phyloP scores from a whole-genome alignment of 768 basidiomycete species.

The Pisolithus sp. region DNA sequence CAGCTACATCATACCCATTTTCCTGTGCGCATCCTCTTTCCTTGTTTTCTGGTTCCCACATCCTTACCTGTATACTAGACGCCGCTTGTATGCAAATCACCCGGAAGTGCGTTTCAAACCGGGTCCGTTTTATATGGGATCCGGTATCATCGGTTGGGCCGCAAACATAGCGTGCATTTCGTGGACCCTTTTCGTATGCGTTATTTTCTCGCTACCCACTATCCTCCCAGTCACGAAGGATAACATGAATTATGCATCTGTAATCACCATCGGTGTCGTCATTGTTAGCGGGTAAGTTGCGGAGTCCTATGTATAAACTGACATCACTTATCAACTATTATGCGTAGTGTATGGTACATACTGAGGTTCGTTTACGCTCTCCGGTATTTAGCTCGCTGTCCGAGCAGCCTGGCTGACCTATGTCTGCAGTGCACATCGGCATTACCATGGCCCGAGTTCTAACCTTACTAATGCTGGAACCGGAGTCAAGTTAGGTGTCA shows the following conservation, averaged over 20 bases:
- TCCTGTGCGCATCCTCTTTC: constrained; percentile 33
- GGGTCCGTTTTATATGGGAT: constrained; percentile 82
- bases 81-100: constrained; percentile 61
- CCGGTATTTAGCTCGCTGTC: neutral
- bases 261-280: constrained; percentile 51
- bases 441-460: constrained; percentile 51
- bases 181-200: constrained; percentile 63
- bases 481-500: neutral
- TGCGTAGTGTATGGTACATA: constrained; percentile 46
- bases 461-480: constrained; percentile 28
- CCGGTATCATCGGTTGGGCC: constrained; percentile 54
- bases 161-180: constrained; percentile 59
- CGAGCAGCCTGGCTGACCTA: neutral
- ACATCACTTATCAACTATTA: neutral
- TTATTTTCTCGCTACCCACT: constrained; percentile 72
- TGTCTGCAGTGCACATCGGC: constrained; percentile 39
- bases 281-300: constrained; percentile 44
- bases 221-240: constrained; percentile 57
- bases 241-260: constrained; percentile 82
- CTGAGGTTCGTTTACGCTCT: constrained; percentile 3
- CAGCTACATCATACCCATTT: constrained; percentile 80
- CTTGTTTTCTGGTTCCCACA: neutral
- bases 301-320: neutral
- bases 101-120: constrained; percentile 81
- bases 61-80: constrained; percentile 24